A percentile compares a stretch with the other conserved stretches of the same genome.
phyloP scores from a whole-genome alignment of 75 land plant genomes.

The Sequoia sempervirens region DNA sequence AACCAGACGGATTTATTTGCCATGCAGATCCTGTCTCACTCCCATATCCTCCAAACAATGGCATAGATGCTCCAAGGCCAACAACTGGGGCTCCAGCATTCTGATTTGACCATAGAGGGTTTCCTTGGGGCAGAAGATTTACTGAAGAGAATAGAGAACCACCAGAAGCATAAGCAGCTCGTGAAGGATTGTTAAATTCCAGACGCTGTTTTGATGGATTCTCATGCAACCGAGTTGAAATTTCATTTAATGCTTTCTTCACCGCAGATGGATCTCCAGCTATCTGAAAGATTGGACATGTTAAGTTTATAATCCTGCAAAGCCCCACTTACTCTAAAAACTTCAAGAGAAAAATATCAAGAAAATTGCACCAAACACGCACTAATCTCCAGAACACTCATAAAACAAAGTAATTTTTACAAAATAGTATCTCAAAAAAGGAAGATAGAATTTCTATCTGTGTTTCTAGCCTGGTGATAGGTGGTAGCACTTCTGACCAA shows the following conservation, averaged over 20 bases:
- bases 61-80: conserved; percentile 48
- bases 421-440: not conserved
- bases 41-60: conserved; percentile 61
- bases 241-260: too few species aligned
- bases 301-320: too few species aligned
- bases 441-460: not conserved
- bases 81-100: conserved; percentile 49
- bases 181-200: too few species aligned
- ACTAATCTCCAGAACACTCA: not conserved
- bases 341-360: too few species aligned
- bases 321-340: too few species aligned
- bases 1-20: conserved; percentile 20
- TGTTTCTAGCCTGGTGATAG: too few species aligned
- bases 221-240: too few species aligned
- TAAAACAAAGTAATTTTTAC: not conserved
- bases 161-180: conserved; percentile 41
- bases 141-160: conserved; percentile 37
- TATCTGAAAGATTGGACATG: conserved; percentile 33
- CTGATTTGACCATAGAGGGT: conserved; percentile 23
- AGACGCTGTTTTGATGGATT: too few species aligned
- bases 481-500: too few species aligned
- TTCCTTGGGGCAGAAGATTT: conserved; percentile 25
- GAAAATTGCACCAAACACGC: not conserved
- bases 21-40: conserved; percentile 45
- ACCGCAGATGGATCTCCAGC: conserved; percentile 63